Evolutionary conservation across 2,329 filamentous ascomycete genomes (phyloP).

Genomic region (Apiospora pterosperma): DNA sequence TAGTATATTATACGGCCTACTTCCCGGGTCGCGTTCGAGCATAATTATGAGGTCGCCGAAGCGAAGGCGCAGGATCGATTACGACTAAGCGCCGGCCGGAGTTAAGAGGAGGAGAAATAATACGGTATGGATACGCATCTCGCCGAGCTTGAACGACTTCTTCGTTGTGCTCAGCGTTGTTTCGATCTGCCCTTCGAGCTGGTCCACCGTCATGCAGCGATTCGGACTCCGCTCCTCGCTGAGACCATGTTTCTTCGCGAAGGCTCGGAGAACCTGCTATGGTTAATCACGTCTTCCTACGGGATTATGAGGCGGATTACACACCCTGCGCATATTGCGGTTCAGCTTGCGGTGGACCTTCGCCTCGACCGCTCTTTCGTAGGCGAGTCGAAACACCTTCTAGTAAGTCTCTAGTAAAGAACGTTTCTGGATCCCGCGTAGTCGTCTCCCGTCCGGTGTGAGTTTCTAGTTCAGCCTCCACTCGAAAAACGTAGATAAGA

Average conservation of each 20-base stretch:
- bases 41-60: constrained; percentile 14
- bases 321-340: constrained; percentile 14
- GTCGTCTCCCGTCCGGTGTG: constrained; percentile 12
- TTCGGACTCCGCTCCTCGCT: constrained; percentile 15
- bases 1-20: constrained; percentile 12
- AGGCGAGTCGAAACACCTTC: constrained; percentile 24
- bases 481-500: constrained; percentile 14
- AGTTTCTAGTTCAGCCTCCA: constrained; percentile 14
- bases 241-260: constrained; percentile 17
- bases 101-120: constrained; percentile 21
- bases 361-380: constrained; percentile 14
- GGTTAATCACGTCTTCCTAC: neutral
- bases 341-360: constrained; percentile 16
- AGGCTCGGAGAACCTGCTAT: constrained; percentile 17
- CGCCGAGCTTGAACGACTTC: constrained; percentile 20
- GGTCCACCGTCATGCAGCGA: constrained; percentile 19
- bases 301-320: neutral
- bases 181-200: constrained; percentile 20
- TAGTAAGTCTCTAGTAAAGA: constrained; percentile 22
- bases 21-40: constrained; percentile 13
- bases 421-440: constrained; percentile 12
- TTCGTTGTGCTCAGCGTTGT: constrained; percentile 23
- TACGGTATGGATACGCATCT: constrained; percentile 17
- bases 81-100: constrained; percentile 12
- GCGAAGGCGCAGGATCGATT: constrained; percentile 13